These are phyloP conservation scores for Phytophthora pinifolia DNA, from an alignment of 352 stramenopile species.

Conservation along the genomic window DNA sequence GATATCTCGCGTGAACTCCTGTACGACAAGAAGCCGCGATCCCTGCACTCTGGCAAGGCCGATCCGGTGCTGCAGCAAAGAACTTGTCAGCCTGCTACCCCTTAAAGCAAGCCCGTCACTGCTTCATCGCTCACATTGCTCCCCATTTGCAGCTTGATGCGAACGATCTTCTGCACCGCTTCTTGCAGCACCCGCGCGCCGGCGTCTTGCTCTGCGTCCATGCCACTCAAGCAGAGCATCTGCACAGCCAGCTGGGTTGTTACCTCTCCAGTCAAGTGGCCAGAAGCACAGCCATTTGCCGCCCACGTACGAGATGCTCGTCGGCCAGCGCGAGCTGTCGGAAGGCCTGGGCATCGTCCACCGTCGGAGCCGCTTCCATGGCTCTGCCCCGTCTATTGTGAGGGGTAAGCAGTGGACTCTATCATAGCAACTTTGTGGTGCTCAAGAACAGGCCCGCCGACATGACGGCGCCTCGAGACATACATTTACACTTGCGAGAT, in stretches of 20 bases:
- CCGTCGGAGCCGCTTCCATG: constrained; percentile 22
- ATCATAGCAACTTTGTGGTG: not conserved
- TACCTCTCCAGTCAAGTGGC: not conserved
- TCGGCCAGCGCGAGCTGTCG: constrained; percentile 32
- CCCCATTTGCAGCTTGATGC: constrained; percentile 58
- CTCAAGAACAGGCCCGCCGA: constrained; percentile 4
- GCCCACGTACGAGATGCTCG: constrained; percentile 42
- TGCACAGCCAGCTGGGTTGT: constrained; percentile 2
- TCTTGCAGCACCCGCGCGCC: constrained; percentile 25
- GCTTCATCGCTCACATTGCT: constrained; percentile 25
- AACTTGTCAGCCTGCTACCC: constrained; percentile 2
- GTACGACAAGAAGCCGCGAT: constrained; percentile 32
- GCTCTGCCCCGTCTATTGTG: constrained; percentile 6
- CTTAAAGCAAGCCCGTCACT: not conserved
- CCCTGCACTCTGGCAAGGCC: constrained; percentile 28
- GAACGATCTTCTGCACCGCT: constrained; percentile 45
- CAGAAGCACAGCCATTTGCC: not conserved
- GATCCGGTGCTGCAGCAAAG: constrained; percentile 40
- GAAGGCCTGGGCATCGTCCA: constrained; percentile 25
- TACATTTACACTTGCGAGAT: not conserved
- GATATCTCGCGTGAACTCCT: constrained; percentile 46
- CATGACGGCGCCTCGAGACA: not conserved
- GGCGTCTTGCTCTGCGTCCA: constrained; percentile 24
- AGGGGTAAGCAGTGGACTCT: constrained; percentile 8
- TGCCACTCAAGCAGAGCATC: constrained; percentile 53